Conservation (phyloP, 371 early-diverging fungal genomes). For the Apophysomyces sp. region DNA sequence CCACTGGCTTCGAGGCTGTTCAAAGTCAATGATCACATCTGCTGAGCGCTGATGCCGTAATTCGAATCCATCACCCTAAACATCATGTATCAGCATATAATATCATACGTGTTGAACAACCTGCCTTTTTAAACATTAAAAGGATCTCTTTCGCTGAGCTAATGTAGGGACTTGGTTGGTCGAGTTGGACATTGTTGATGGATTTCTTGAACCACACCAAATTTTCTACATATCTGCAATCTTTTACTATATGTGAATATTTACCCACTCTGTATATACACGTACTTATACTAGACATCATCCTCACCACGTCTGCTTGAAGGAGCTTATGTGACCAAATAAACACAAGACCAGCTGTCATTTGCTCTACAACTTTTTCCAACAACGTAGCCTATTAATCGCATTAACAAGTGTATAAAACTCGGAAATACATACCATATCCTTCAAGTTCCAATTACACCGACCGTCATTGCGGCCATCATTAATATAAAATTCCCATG, state of each 20-base stretch:
- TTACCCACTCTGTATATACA: not conserved
- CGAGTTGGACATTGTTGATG: constrained; percentile 48
- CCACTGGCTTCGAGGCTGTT: constrained; percentile 52
- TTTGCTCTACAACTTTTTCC: constrained; percentile 41
- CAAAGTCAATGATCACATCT: constrained; percentile 67
- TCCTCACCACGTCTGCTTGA: constrained; percentile 56
- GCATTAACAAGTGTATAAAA: not conserved
- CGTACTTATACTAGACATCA: constrained; percentile 57
- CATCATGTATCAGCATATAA: not conserved
- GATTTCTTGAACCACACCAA: constrained; percentile 67
- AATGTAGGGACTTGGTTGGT: constrained; percentile 51
- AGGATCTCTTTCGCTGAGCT: constrained; percentile 55
- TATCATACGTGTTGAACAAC: not conserved
- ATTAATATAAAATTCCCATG: constrained; percentile 60
- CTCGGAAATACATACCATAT: constrained; percentile 28
- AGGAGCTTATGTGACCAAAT: constrained; percentile 65
- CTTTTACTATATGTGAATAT: constrained; percentile 16
- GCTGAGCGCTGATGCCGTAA: constrained; percentile 65
- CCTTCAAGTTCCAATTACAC: constrained; percentile 37
- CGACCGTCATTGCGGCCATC: constrained; percentile 55
- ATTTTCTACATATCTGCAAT: constrained; percentile 67
- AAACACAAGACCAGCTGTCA: constrained; percentile 60
- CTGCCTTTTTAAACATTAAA: constrained; percentile 63
- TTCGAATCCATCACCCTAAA: constrained; percentile 60
- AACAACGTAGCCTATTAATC: constrained; percentile 37